phyloP scores from a whole-genome alignment of 2,329 filamentous ascomycete species.

The Karstenula rhodostoma region DNA sequence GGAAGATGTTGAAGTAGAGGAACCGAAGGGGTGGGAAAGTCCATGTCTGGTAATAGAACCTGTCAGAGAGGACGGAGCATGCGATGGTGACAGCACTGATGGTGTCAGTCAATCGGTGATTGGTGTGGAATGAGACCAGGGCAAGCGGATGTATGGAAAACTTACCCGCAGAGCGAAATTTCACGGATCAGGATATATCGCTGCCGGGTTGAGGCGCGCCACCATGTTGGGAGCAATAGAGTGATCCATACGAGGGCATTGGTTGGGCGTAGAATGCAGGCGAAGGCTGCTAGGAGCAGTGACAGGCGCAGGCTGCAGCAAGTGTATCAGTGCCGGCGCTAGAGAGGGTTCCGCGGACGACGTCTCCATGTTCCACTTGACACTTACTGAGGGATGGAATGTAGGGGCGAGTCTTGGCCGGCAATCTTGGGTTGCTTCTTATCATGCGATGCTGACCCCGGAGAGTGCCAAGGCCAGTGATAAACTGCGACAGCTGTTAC shows the following conservation, averaged over 20 bases:
- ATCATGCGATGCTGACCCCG: slow-evolving; percentile 30
- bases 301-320: slow-evolving; percentile 58
- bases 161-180: slow-evolving; percentile 66
- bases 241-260: slow-evolving; percentile 86
- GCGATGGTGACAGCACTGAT: slow-evolving; percentile 65
- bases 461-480: slow-evolving; percentile 85
- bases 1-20: slow-evolving; percentile 88
- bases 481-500: slow-evolving; percentile 81
- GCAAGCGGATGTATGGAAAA: slow-evolving; percentile 23
- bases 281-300: slow-evolving; percentile 78
- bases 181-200: slow-evolving; percentile 68
- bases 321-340: slow-evolving; percentile 33
- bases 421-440: slow-evolving; percentile 42
- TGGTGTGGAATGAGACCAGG: slow-evolving; percentile 20
- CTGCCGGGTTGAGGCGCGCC: slow-evolving; percentile 53
- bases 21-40: slow-evolving; percentile 88
- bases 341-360: slow-evolving; percentile 16
- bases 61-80: slow-evolving; percentile 73
- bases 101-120: slow-evolving; percentile 24
- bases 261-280: slow-evolving; percentile 87
- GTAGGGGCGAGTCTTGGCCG: slow-evolving; percentile 41
- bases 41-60: slow-evolving; percentile 83
- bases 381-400: slow-evolving; percentile 39
- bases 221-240: slow-evolving; percentile 65
- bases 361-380: slow-evolving; percentile 15